A percentile compares a stretch with the other conserved stretches of the same genome.
Evolutionary conservation across 257 asterid genomes (phyloP).

Genomic region (Solanum etuberosum): DNA sequence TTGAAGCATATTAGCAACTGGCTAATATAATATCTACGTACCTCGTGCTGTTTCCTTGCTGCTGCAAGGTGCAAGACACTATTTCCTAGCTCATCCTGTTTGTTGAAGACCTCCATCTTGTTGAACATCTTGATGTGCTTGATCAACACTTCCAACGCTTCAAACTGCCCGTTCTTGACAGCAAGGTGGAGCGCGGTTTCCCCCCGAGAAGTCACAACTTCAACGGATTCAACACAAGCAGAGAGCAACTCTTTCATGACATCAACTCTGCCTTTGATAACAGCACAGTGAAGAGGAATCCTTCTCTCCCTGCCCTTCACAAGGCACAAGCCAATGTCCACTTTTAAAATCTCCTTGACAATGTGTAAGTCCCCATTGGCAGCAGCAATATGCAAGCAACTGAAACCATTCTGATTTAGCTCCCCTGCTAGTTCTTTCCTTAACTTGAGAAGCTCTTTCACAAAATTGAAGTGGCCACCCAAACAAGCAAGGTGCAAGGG

Average conservation of each 20-base stretch:
- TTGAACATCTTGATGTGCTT: conserved; percentile 9
- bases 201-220: conserved; percentile 17
- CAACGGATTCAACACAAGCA: conserved; percentile 5
- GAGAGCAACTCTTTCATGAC: conserved; percentile 14
- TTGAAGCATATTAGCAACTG: neutral
- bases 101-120: conserved; percentile 8
- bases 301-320: conserved; percentile 24
- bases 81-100: conserved; percentile 4
- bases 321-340: conserved; percentile 16
- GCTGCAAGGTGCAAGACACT: conserved; percentile 23
- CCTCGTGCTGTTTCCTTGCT: conserved; percentile 39
- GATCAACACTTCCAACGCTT: conserved; percentile 3
- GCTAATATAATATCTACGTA: neutral
- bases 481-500: neutral
- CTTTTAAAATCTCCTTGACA: conserved; percentile 21
- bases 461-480: neutral
- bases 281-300: conserved; percentile 33
- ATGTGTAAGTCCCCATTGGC: conserved; percentile 20
- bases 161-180: conserved; percentile 6
- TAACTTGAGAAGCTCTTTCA: neutral
- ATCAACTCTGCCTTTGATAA: conserved; percentile 10
- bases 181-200: conserved; percentile 29
- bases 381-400: conserved; percentile 24
- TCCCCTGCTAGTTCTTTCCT: neutral
- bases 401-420: conserved; percentile 13